These are phyloP conservation scores for Gautieria morchelliformis DNA, from an alignment of 768 basidiomycete species.

Conservation along the genomic window DNA sequence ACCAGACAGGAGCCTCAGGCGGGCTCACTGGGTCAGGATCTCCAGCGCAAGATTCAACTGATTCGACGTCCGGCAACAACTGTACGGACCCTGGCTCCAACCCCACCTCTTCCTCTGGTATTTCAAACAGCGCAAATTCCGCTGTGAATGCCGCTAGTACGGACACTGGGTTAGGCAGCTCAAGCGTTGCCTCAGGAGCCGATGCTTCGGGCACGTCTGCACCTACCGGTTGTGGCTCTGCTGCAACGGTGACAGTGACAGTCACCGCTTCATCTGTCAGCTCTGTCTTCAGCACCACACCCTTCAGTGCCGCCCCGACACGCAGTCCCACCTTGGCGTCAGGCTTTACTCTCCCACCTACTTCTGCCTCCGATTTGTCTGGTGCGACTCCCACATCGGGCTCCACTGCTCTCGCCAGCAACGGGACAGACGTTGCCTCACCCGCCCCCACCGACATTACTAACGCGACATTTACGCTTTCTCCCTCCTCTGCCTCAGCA, in stretches of 20 bases:
- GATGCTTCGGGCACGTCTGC: not conserved
- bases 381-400: not conserved
- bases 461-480: slow-evolving; percentile 33
- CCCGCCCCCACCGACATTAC: slow-evolving; percentile 18
- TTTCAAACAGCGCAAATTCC: slow-evolving; percentile 10
- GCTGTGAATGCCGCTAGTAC: not conserved
- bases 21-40: slow-evolving; percentile 15
- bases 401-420: not conserved
- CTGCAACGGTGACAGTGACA: slow-evolving; percentile 18
- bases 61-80: not conserved
- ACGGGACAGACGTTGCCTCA: slow-evolving; percentile 10
- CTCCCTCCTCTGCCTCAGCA: slow-evolving; percentile 32
- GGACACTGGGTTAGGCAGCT: not conserved
- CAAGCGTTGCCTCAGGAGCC: slow-evolving; percentile 7
- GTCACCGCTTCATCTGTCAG: slow-evolving; percentile 9
- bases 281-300: not conserved
- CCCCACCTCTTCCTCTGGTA: not conserved
- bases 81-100: slow-evolving; percentile 4
- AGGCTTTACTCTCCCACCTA: not conserved
- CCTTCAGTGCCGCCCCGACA: not conserved
- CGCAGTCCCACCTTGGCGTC: not conserved
- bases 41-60: not conserved
- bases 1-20: slow-evolving; percentile 18
- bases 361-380: not conserved
- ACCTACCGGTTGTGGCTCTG: not conserved